phyloP scores from a whole-genome alignment of 2,329 filamentous ascomycete species.

The Beauveria asiatica region DNA sequence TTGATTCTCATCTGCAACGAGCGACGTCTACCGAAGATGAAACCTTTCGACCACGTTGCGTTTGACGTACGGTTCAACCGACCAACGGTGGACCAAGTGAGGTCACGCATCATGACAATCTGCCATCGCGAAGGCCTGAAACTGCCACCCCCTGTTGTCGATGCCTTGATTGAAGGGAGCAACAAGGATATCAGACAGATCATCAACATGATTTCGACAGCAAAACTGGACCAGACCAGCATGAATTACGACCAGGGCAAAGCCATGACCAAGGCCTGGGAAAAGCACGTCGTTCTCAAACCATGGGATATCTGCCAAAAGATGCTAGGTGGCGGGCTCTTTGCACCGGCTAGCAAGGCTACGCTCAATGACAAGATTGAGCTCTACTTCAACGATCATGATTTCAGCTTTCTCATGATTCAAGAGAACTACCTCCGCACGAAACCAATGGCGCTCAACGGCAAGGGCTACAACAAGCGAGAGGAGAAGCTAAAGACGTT shows the following conservation, averaged over 20 bases:
- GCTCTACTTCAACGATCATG: constrained; percentile 98
- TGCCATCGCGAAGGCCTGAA: constrained; percentile 87
- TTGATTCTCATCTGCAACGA: constrained; percentile 99
- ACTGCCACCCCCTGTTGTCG: constrained; percentile 72
- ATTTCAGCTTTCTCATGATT: constrained; percentile 95
- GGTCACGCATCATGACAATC: constrained; percentile 89
- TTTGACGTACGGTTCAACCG: constrained; percentile 82
- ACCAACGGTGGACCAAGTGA: constrained; percentile 83
- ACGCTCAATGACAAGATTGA: constrained; percentile 97
- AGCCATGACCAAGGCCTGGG: constrained; percentile 94
- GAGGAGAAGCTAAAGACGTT: constrained; percentile 74
- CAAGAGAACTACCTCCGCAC: constrained; percentile 95
- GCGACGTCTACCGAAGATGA: constrained; percentile 89
- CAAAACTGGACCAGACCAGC: constrained; percentile 73
- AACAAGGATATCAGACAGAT: constrained; percentile 95
- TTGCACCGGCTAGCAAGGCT: constrained; percentile 70
- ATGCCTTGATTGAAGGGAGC: constrained; percentile 90
- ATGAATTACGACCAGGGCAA: constrained; percentile 84
- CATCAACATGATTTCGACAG: constrained; percentile 95
- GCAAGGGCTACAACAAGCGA: constrained; percentile 47
- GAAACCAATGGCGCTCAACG: constrained; percentile 58
- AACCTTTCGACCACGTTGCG: constrained; percentile 82
- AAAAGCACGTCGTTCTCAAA: constrained; percentile 94
- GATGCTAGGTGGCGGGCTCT: constrained; percentile 81
- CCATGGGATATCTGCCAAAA: constrained; percentile 97